Evolutionary conservation across 352 stramenopile genomes (phyloP).

Genomic region (Phytophthora pistaciae): DNA sequence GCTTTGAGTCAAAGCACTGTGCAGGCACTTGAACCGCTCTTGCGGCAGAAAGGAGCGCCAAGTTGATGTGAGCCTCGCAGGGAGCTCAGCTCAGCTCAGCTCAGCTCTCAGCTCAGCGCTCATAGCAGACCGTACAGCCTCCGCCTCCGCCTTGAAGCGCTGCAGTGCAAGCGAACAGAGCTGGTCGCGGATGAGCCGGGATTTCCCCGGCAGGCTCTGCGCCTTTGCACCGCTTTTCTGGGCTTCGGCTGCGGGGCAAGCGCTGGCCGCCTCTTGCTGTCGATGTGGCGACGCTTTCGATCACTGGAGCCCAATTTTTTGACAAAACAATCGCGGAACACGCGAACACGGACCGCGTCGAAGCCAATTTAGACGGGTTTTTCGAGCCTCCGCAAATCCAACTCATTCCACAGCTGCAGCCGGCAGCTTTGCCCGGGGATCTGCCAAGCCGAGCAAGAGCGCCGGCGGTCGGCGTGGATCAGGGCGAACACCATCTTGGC

Average conservation of each 20-base stretch:
- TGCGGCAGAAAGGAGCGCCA: not conserved
- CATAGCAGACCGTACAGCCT: not conserved
- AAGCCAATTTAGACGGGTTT: conserved; percentile 21
- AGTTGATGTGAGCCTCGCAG: not conserved
- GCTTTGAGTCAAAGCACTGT: not conserved
- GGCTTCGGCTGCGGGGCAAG: conserved; percentile 9
- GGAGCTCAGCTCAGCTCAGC: not conserved
- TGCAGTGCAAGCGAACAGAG: not conserved
- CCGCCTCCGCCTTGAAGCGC: not conserved
- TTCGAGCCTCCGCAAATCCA: conserved; percentile 24
- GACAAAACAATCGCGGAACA: conserved; percentile 37
- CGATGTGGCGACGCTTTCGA: conserved; percentile 32
- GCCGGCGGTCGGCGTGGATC: conserved; percentile 17
- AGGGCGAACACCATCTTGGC: conserved; percentile 28
- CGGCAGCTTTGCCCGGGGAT: conserved; percentile 19
- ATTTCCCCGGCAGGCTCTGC: conserved; percentile 23
- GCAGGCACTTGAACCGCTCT: conserved; percentile 10
- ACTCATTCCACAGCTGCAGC: conserved; percentile 39
- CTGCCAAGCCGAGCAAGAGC: conserved; percentile 25
- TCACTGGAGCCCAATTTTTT: conserved; percentile 29
- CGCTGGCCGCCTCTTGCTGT: conserved; percentile 10
- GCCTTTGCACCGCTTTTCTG: conserved; percentile 9
- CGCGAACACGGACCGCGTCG: conserved; percentile 21
- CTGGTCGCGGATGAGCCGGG: conserved; percentile 22
- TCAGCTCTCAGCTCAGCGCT: not conserved